These are phyloP conservation scores for Ogataea henricii DNA, from an alignment of 805 yeast species.

Conservation along the genomic window DNA sequence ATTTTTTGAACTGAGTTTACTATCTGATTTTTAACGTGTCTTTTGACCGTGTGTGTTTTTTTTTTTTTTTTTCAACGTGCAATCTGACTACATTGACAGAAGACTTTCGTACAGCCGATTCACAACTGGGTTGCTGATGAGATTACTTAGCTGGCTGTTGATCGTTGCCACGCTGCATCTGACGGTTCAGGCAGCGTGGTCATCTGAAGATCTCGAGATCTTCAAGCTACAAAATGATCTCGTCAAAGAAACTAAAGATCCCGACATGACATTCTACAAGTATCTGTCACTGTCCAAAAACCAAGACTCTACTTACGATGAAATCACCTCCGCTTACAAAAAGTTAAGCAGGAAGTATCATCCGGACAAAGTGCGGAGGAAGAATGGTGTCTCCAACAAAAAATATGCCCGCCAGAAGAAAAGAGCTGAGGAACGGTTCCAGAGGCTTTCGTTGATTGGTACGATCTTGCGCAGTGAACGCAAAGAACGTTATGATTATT, in stretches of 20 bases:
- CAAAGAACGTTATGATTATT: slow-evolving; percentile 81
- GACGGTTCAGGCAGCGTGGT: slow-evolving; percentile 21
- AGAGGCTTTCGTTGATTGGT: slow-evolving; percentile 74
- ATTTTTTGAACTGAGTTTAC: not conserved
- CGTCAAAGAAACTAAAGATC: slow-evolving; percentile 52
- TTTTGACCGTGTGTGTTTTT: not conserved
- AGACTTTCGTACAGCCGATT: no score
- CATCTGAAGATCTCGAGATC: slow-evolving; percentile 73
- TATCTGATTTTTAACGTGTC: slow-evolving; percentile 11
- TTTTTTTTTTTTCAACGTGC: not conserved
- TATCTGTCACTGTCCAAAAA: slow-evolving; percentile 55
- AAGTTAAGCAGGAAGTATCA: slow-evolving; percentile 72
- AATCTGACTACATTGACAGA: not conserved
- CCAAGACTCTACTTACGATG: slow-evolving; percentile 48
- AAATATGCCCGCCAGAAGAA: slow-evolving; percentile 37
- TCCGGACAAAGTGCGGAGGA: slow-evolving; percentile 72
- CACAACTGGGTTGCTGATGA: slow-evolving; percentile 9
- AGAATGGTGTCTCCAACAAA: slow-evolving; percentile 38
- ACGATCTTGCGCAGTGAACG: slow-evolving; percentile 66
- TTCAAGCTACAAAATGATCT: slow-evolving; percentile 66
- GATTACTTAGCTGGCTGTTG: slow-evolving; percentile 13
- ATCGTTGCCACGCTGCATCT: slow-evolving; percentile 6
- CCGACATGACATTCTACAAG: slow-evolving; percentile 62
- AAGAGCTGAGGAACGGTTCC: slow-evolving; percentile 67
- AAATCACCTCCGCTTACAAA: slow-evolving; percentile 67